Evolutionary conservation across 176 grass and related monocot species (phyloP), one percentile per base, ranked within the genome.

Genomic region (Rhipidocladum racemiflorum): DNA sequence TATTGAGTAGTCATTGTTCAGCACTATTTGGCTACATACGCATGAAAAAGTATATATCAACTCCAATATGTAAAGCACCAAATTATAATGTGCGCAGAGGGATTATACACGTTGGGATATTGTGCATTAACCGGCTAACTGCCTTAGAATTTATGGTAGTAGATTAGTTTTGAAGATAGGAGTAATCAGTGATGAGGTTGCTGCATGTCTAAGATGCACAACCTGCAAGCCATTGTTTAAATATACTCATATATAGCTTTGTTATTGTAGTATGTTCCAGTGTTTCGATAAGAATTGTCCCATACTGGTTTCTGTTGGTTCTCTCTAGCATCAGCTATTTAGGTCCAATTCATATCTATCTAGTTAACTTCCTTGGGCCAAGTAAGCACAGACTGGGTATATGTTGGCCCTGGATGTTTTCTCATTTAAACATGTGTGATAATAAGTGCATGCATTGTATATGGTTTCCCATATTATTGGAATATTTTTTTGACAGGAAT

Each of bases 231-330:
- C 6, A 12, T 61, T 59, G 23, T 70, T 54, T 54, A 30, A 35
- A n/a, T 75, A 32, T 28, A 56, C 68, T 44, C 14, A n/a, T 76
- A 30, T 68, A 49, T 77, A 70, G 53, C 53, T 45, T 81, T 81
- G 24, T 70, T 67, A 45, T 29, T 53, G 30, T 50, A 18, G 3
- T 80, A 51, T 40, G 42, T 17, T 68, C 14, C 38, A 50, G 29
- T 55, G 45, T 28, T 61, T 74, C 43, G 7, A 75, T 67, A 61
- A 51, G 42, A 75, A 53, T 70, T 62, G 24, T 38, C 44, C 61
- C 36, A 28, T 57, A n/a, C 17, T 77, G 56, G 25, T 70, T 14
- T 83, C 0, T 77, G 28, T 1, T 55, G 14, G 54, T 71, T 55
- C 8, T 83, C 16, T 59, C 16, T 80, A 40, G 32, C 61, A 69